A percentile compares a stretch with the other conserved stretches of the same genome.
Conservation (phyloP, 495 filamentous ascomycete genomes). For the Darksidea phi region DNA sequence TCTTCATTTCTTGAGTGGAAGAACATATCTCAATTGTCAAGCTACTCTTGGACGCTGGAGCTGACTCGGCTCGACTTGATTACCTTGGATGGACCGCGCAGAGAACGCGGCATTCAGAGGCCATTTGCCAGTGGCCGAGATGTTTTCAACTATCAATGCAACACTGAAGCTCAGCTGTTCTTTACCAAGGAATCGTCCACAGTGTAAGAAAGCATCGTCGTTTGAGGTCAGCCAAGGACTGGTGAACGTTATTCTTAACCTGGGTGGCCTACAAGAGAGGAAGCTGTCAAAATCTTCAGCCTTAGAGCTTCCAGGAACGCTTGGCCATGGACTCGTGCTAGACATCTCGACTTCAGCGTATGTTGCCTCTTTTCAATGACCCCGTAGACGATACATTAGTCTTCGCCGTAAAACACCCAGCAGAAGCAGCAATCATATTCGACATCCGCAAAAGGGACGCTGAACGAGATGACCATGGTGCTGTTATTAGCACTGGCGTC, state of each 20-base stretch:
- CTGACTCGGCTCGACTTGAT: constrained; percentile 8
- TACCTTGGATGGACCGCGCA: constrained; percentile 11
- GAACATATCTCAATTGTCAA: constrained; percentile 3
- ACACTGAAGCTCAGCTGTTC: constrained; percentile 2
- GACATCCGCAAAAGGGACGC: not conserved
- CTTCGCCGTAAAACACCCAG: constrained; percentile 8
- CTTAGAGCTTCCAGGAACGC: constrained; percentile 7
- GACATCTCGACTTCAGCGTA: constrained; percentile 8
- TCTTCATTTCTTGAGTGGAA: constrained; percentile 9
- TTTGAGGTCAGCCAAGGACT: constrained; percentile 2
- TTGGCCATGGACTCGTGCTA: constrained; percentile 12
- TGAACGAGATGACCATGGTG: constrained; percentile 6
- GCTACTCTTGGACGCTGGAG: constrained; percentile 8
- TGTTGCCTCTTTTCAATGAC: constrained; percentile 4
- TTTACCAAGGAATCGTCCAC: constrained; percentile 1
- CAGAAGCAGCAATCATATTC: constrained; percentile 11
- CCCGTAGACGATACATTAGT: constrained; percentile 11
- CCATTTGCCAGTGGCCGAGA: constrained; percentile 6
- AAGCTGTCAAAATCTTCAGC: constrained; percentile 6
- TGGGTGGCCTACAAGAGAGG: constrained; percentile 11
- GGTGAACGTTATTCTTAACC: constrained; percentile 3
- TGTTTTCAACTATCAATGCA: constrained; percentile 8
- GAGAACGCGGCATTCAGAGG: constrained; percentile 10
- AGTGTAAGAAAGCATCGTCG: constrained; percentile 3
- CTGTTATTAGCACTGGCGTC: constrained; percentile 6